phyloP scores from a whole-genome alignment of 352 stramenopile species.

The Phytopythium boreale region DNA sequence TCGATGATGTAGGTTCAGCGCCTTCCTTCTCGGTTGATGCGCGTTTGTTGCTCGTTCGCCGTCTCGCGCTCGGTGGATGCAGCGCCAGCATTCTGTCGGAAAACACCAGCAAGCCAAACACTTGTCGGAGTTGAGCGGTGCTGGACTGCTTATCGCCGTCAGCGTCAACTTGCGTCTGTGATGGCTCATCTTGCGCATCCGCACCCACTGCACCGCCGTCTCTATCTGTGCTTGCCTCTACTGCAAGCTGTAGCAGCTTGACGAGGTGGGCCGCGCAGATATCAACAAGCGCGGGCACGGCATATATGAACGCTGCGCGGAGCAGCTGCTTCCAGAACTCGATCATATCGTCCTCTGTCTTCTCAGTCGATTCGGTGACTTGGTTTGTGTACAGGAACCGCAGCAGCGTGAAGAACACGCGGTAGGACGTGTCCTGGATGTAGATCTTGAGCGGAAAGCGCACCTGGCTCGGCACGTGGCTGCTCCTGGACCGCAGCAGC shows the following conservation, averaged over 20 bases:
- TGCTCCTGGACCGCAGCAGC: slow-evolving; percentile 66
- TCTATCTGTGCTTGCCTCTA: neutral
- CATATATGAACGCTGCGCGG: slow-evolving; percentile 65
- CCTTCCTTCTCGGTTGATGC: neutral
- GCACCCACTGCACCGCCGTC: neutral
- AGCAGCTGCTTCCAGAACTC: slow-evolving; percentile 70
- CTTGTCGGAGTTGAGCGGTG: slow-evolving; percentile 16
- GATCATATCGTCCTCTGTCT: neutral
- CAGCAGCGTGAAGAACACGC: slow-evolving; percentile 65
- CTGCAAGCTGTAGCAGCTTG: slow-evolving; percentile 17
- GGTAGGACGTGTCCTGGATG: slow-evolving; percentile 77
- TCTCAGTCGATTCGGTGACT: slow-evolving; percentile 12
- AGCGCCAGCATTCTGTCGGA: slow-evolving; percentile 50
- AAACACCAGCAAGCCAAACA: slow-evolving; percentile 57
- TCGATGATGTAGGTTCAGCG: neutral
- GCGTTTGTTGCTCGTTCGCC: slow-evolving; percentile 10
- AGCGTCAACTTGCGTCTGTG: neutral
- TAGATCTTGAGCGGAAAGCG: slow-evolving; percentile 81
- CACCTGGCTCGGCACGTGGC: slow-evolving; percentile 58
- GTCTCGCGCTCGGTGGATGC: slow-evolving; percentile 21
- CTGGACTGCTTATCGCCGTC: slow-evolving; percentile 1
- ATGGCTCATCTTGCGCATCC: neutral
- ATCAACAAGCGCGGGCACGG: slow-evolving; percentile 60
- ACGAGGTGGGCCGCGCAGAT: slow-evolving; percentile 57
- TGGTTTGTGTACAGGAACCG: slow-evolving; percentile 82